A percentile compares a stretch with the other conserved stretches of the same genome.
Conservation (phyloP, 2,329 filamentous ascomycete genomes). For the Colletotrichum ledebouriae region DNA sequence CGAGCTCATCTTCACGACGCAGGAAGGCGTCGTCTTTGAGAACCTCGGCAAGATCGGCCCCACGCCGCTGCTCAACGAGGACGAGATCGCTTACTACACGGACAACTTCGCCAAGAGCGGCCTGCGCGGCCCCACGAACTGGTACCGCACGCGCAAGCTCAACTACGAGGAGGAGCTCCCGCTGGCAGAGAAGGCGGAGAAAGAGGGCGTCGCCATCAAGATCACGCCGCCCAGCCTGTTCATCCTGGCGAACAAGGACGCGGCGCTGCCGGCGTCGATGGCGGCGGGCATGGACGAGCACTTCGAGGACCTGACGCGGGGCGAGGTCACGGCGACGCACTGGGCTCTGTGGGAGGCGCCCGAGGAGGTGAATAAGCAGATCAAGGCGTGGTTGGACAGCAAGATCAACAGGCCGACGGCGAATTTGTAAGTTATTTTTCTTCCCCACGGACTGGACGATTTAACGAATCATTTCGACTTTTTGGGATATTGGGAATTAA, state of each 20-base stretch:
- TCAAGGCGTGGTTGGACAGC: slow-evolving; percentile 75
- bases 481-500: not conserved
- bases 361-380: slow-evolving; percentile 75
- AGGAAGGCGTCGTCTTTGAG: slow-evolving; percentile 74
- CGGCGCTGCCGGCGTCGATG: slow-evolving; percentile 79
- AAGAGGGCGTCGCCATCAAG: slow-evolving; percentile 48
- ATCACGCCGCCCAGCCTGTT: slow-evolving; percentile 78
- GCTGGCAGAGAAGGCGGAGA: slow-evolving; percentile 66
- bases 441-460: not conserved
- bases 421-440: slow-evolving; percentile 24
- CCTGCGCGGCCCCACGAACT: slow-evolving; percentile 85
- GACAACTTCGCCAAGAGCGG: slow-evolving; percentile 79
- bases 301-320: slow-evolving; percentile 74
- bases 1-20: slow-evolving; percentile 69
- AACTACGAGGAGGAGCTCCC: slow-evolving; percentile 83
- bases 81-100: slow-evolving; percentile 84
- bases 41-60: slow-evolving; percentile 69
- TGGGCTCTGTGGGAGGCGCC: slow-evolving; percentile 86
- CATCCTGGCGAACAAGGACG: slow-evolving; percentile 78
- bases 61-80: slow-evolving; percentile 71
- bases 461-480: too few species aligned
- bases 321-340: slow-evolving; percentile 78
- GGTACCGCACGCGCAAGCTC: slow-evolving; percentile 82
- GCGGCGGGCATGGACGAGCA: slow-evolving; percentile 77
- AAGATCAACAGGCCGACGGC: slow-evolving; percentile 37